Evolutionary conservation across 352 stramenopile genomes (phyloP).

Genomic region (Globisporangium rhizosaccharum): DNA sequence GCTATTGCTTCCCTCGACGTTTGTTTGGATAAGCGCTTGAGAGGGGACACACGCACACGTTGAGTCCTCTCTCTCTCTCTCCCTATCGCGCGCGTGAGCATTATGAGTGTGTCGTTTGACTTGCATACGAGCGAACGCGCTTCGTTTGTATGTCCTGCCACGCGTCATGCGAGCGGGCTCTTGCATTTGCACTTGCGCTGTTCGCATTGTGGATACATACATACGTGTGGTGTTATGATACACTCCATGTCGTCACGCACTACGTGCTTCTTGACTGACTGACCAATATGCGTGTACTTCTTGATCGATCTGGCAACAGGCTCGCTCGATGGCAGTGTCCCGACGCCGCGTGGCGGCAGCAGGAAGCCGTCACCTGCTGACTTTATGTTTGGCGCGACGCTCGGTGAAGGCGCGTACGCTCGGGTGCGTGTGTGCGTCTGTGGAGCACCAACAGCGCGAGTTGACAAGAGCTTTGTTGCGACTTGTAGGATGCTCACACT

Average conservation of each 20-base stretch:
- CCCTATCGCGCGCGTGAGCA: too few relatives aligned
- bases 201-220: too few relatives aligned
- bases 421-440: conserved; percentile 22
- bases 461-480: neutral
- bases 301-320: conserved; percentile 8
- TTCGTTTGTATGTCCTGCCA: too few relatives aligned
- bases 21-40: neutral
- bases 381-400: conserved; percentile 87
- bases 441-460: neutral
- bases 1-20: neutral
- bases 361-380: conserved; percentile 79
- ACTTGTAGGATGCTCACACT: neutral
- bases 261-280: neutral
- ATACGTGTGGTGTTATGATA: neutral
- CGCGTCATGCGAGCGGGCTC: too few relatives aligned
- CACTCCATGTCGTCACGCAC: neutral
- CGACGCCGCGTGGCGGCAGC: conserved; percentile 34
- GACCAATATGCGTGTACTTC: conserved; percentile 1
- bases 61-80: too few relatives aligned
- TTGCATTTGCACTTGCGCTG: too few relatives aligned
- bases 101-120: too few relatives aligned
- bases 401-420: conserved; percentile 86
- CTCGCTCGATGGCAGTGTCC: conserved; percentile 23
- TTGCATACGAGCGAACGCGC: too few relatives aligned
- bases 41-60: too few relatives aligned